Conservation (phyloP, 768 basidiomycete genomes). For the Russula emetica region DNA sequence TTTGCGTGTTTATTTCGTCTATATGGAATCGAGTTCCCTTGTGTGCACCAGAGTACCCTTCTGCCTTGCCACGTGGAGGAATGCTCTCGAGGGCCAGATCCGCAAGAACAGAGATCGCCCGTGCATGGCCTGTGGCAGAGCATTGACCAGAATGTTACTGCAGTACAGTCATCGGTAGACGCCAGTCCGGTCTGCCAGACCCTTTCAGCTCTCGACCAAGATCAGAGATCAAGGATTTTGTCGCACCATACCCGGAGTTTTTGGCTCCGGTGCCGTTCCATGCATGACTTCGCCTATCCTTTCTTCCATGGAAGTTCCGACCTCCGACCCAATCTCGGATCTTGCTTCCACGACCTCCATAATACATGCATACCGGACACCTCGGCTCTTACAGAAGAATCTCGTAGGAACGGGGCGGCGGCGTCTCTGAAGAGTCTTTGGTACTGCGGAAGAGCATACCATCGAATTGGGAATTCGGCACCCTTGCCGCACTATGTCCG, state of each 20-base stretch:
- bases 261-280: neutral
- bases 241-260: neutral
- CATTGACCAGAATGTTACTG: neutral
- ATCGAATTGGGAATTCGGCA: neutral
- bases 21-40: neutral
- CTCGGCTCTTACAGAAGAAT: neutral
- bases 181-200: neutral
- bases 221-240: neutral
- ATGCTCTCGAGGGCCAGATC: neutral
- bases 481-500: neutral
- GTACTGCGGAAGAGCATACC: slow-evolving; percentile 3
- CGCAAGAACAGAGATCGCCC: neutral
- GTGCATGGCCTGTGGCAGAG: neutral
- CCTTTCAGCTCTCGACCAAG: slow-evolving; percentile 3
- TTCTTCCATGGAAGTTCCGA: slow-evolving; percentile 5
- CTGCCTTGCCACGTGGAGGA: neutral
- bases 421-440: slow-evolving; percentile 2
- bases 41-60: neutral
- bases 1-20: neutral
- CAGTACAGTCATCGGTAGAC: neutral
- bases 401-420: neutral
- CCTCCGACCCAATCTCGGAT: neutral
- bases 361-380: neutral
- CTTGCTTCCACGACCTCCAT: neutral
- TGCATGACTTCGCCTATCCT: neutral